A percentile compares a stretch with the other conserved stretches of the same genome.
Conservation (phyloP, 495 filamentous ascomycete species). For the Penicillium desertorum region DNA sequence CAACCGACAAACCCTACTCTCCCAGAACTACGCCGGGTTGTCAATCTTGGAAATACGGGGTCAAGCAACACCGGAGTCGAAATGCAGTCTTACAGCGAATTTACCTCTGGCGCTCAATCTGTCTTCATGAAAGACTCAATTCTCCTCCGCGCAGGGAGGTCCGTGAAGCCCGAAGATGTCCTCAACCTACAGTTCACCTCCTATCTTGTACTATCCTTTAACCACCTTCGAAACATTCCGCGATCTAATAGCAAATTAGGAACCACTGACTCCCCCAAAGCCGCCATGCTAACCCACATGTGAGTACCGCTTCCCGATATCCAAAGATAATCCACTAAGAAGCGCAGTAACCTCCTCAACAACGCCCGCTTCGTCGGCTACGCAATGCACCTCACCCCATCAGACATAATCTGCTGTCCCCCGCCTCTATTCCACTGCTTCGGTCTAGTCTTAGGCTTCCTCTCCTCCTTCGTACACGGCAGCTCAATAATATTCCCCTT, state of each 20-base stretch:
- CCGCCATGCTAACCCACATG: slow-evolving; percentile 73
- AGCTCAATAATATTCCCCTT: slow-evolving; percentile 39
- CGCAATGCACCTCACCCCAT: slow-evolving; percentile 64
- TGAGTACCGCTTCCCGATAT: slow-evolving; percentile 26
- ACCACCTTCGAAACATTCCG: too few relatives aligned
- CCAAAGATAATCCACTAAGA: too few relatives aligned
- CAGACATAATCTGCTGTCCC: slow-evolving; percentile 70
- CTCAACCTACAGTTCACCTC: slow-evolving; percentile 90
- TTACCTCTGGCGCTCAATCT: too few relatives aligned
- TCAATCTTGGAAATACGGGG: too few relatives aligned
- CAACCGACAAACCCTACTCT: too few relatives aligned
- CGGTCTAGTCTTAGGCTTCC: slow-evolving; percentile 78
- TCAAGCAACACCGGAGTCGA: too few relatives aligned
- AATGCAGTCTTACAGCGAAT: too few relatives aligned
- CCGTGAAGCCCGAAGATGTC: slow-evolving; percentile 59
- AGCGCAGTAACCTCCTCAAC: slow-evolving; percentile 61
- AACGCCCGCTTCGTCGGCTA: slow-evolving; percentile 72
- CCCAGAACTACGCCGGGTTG: too few relatives aligned
- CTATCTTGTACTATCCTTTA: slow-evolving; percentile 40
- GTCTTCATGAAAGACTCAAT: too few relatives aligned
- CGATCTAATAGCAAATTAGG: slow-evolving; percentile 22
- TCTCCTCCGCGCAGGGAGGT: slow-evolving; percentile 2
- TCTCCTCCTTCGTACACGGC: slow-evolving; percentile 77
- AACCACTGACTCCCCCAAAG: slow-evolving; percentile 77
- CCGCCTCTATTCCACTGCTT: slow-evolving; percentile 87